Evolutionary conservation across 2,329 filamentous ascomycete species (phyloP).

Genomic region (Ceratocystis cacaofunesta): DNA sequence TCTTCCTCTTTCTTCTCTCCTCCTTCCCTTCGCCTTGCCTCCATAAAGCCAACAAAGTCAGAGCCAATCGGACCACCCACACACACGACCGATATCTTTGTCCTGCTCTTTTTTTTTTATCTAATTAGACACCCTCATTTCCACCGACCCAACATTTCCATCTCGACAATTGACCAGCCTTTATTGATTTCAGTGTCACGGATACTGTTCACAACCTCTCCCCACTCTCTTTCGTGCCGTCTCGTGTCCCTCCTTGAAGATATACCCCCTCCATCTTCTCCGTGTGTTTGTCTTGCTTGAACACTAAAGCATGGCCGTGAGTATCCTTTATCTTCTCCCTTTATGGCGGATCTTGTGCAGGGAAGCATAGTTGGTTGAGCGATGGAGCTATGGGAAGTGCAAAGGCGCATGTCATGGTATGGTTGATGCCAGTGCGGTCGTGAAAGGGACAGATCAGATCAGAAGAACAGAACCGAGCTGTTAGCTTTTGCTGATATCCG

Average conservation of each 20-base stretch:
- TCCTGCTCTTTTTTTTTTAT: no score
- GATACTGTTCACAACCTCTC: no score
- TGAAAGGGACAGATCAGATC: background rate
- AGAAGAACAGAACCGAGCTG: background rate
- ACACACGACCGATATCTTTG: no score
- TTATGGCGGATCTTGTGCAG: no score
- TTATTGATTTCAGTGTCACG: no score
- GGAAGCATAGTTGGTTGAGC: background rate
- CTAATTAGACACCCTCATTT: no score
- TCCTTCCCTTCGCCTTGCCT: background rate
- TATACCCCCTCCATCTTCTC: background rate
- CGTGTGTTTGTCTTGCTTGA: no score
- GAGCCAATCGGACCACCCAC: no score
- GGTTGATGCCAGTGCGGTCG: background rate
- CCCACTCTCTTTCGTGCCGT: background rate
- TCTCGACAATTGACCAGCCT: no score
- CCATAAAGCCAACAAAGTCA: background rate
- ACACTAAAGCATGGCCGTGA: constrained; percentile 1
- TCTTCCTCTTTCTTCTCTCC: background rate
- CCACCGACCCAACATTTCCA: no score
- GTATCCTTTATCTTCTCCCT: background rate
- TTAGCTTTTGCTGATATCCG: background rate
- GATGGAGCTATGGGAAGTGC: background rate
- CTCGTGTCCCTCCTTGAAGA: background rate
- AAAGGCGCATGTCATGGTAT: background rate